Percentiles rank a stretch among this genome's conserved stretches.
Evolutionary conservation across 2,329 filamentous ascomycete species (phyloP).

Genomic region (Sordariomycetes sp.): DNA sequence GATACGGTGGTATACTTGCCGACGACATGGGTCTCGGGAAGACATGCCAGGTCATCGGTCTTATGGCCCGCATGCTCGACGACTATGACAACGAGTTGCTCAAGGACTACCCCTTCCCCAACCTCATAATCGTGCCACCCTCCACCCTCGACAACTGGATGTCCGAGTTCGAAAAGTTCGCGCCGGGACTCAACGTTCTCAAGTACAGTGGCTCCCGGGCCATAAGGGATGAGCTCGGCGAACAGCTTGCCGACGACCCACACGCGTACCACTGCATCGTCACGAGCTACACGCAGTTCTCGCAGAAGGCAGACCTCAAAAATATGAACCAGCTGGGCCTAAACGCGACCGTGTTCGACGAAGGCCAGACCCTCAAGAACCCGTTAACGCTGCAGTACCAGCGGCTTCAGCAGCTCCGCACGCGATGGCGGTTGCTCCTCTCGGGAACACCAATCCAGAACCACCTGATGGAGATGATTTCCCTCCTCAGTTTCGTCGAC

Average conservation of each 20-base stretch:
- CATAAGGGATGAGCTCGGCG: conserved; percentile 57
- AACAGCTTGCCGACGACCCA: conserved; percentile 52
- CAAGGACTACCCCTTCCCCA: conserved; percentile 46
- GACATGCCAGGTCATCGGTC: conserved; percentile 91
- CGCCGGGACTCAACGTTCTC: conserved; percentile 64
- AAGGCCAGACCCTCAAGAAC: conserved; percentile 91
- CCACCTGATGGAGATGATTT: conserved; percentile 84
- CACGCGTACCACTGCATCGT: conserved; percentile 53
- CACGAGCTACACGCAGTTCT: conserved; percentile 50
- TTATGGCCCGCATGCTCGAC: conserved; percentile 74
- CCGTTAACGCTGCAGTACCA: conserved; percentile 71
- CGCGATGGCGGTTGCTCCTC: conserved; percentile 76
- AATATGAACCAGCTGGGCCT: conserved; percentile 37
- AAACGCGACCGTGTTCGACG: conserved; percentile 68
- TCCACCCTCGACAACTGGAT: conserved; percentile 96
- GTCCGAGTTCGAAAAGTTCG: conserved; percentile 79
- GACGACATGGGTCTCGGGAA: conserved; percentile 98
- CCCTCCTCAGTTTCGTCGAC: conserved; percentile 88
- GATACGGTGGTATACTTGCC: conserved; percentile 80
- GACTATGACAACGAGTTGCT: conserved; percentile 29
- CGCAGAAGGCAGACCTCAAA: conserved; percentile 35
- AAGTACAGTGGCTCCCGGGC: conserved; percentile 56
- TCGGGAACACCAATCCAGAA: conserved; percentile 85
- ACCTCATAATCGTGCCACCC: conserved; percentile 82
- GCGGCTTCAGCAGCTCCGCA: conserved; percentile 65